phyloP scores from a whole-genome alignment of 106 monocot species.

The Alisma plantagoaquatica region DNA sequence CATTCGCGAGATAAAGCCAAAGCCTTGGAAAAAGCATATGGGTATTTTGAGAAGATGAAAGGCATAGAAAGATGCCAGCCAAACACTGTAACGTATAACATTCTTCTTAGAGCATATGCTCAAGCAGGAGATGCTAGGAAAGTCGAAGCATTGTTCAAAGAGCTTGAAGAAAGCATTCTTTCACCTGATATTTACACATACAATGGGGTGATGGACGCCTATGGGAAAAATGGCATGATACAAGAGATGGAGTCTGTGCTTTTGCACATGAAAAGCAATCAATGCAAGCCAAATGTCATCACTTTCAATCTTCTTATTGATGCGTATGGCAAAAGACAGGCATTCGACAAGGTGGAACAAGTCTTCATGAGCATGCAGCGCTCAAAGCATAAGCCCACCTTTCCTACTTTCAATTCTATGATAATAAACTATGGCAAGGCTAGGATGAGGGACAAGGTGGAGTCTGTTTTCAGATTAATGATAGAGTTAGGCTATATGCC shows the following conservation, averaged over 20 bases:
- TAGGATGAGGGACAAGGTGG: conserved; percentile 69
- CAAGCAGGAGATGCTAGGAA: conserved; percentile 62
- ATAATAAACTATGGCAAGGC: conserved; percentile 86
- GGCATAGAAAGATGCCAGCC: conserved; percentile 77
- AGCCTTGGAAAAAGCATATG: conserved; percentile 67
- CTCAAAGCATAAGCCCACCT: conserved; percentile 75
- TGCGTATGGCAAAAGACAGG: conserved; percentile 72
- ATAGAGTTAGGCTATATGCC: conserved; percentile 60
- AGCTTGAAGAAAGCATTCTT: conserved; percentile 50
- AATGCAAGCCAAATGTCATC: conserved; percentile 67
- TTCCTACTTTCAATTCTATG: conserved; percentile 90
- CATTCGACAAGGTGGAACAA: conserved; percentile 95
- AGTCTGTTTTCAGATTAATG: conserved; percentile 51
- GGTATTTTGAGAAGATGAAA: conserved; percentile 95
- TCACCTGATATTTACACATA: conserved; percentile 77
- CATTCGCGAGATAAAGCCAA: conserved; percentile 74
- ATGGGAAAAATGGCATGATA: conserved; percentile 89
- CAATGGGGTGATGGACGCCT: conserved; percentile 94
- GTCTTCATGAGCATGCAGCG: conserved; percentile 80
- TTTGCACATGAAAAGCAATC: conserved; percentile 62
- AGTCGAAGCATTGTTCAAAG: conserved; percentile 69
- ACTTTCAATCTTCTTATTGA: conserved; percentile 92
- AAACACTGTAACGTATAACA: conserved; percentile 85
- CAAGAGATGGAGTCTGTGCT: conserved; percentile 81
- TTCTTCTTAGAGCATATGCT: conserved; percentile 83